These are phyloP conservation scores for Fusarium pseudoanthophilum DNA, from an alignment of 2,329 filamentous ascomycete species.

Conservation along the genomic window DNA sequence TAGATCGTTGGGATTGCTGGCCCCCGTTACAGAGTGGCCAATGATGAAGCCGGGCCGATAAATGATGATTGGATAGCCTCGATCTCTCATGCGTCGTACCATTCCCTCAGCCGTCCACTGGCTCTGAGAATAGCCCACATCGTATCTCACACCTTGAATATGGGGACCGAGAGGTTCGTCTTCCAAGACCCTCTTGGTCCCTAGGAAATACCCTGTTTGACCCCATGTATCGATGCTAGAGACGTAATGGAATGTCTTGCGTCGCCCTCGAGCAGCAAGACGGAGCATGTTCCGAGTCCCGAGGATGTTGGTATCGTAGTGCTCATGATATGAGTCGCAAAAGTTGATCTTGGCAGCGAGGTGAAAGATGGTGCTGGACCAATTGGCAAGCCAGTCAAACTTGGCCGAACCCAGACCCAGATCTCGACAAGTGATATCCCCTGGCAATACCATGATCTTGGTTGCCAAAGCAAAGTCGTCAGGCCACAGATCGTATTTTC, in stretches of 20 bases:
- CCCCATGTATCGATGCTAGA: constrained; percentile 10
- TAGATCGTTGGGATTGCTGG: constrained; percentile 6
- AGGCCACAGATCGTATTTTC: constrained; percentile 2
- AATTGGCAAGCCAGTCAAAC: constrained; percentile 2
- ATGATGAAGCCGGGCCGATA: constrained; percentile 7
- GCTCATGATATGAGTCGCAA: constrained; percentile 4
- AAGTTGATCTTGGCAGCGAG: constrained; percentile 6
- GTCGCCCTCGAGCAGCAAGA: neutral
- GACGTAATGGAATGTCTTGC: neutral
- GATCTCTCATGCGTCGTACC: constrained; percentile 1
- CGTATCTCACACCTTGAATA: neutral
- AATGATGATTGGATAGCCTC: neutral
- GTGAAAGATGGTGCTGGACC: constrained; percentile 2
- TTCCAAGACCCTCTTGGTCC: neutral
- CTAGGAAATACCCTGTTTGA: constrained; percentile 1
- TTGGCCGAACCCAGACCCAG: neutral
- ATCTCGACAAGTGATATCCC: neutral
- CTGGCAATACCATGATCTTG: neutral
- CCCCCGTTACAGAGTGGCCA: neutral
- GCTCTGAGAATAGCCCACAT: constrained; percentile 1
- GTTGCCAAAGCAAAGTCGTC: neutral
- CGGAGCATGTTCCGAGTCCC: neutral
- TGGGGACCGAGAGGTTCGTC: neutral
- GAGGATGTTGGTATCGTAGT: constrained; percentile 2
- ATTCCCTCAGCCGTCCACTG: constrained; percentile 3